Evolutionary conservation across 345 rosid species (phyloP).

Genomic region (Nasturtium officinale): DNA sequence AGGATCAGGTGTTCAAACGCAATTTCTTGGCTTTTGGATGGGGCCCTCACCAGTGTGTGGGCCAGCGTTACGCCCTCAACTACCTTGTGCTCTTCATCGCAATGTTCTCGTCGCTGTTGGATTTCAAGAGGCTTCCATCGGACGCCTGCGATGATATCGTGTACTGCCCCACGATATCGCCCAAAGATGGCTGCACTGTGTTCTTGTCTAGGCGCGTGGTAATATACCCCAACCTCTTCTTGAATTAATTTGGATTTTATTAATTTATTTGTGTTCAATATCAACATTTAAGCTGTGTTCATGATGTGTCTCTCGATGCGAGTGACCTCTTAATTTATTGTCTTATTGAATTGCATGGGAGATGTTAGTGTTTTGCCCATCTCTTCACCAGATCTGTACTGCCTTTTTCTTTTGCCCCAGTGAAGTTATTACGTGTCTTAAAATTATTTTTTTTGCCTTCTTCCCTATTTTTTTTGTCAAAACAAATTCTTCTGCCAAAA

Average conservation of each 20-base stretch:
- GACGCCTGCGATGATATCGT: slow-evolving; percentile 76
- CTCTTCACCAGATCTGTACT: neutral
- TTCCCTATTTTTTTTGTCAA: too few species aligned
- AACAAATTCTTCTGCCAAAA: neutral
- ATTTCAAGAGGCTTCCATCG: slow-evolving; percentile 58
- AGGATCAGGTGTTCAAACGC: slow-evolving; percentile 58
- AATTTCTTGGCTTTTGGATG: slow-evolving; percentile 80
- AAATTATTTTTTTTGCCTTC: too few species aligned
- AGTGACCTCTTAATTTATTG: neutral
- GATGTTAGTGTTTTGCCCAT: neutral
- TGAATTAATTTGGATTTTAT: slow-evolving; percentile 30
- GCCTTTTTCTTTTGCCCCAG: neutral
- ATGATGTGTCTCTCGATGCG: slow-evolving; percentile 4
- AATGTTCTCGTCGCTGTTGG: slow-evolving; percentile 58
- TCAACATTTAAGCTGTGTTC: neutral
- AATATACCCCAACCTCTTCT: slow-evolving; percentile 42
- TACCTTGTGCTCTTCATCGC: slow-evolving; percentile 80
- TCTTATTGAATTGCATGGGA: neutral
- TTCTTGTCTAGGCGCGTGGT: slow-evolving; percentile 56
- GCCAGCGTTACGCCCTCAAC: slow-evolving; percentile 83
- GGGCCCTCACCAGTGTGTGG: slow-evolving; percentile 91
- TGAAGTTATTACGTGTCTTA: neutral
- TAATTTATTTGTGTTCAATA: neutral
- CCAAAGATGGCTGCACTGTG: slow-evolving; percentile 77
- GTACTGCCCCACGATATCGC: slow-evolving; percentile 78